Evolutionary conservation across 441 rosid genomes (phyloP), one percentile per base, ranked within the genome.

Genomic region (Corymbia calophylla): DNA sequence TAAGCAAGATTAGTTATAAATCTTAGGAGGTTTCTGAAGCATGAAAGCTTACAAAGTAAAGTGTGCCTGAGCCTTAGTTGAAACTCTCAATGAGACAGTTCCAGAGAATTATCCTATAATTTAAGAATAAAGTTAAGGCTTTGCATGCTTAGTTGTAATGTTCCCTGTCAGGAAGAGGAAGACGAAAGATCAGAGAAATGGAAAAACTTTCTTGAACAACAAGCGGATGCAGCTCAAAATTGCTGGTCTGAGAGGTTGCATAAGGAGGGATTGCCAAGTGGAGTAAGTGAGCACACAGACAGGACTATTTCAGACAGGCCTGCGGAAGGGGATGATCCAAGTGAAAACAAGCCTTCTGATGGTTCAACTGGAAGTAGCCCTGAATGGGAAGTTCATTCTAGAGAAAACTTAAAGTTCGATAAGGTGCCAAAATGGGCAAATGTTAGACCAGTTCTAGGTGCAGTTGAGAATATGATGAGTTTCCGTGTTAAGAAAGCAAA

Each of bases 381-480:
- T 48, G 89, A 60, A 53, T 87, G 87, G 87, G 87, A 87, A 90
- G 80, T 49, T 90, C 91, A 86, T 53, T 91, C 86, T 86, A 64
- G 93, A 90, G 92, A 93, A 92, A 93, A 92, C 86, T 87, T 92
- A 27, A 95, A 93, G 93, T 82, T 88, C 13, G 64, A 60, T 84
- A 88, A 89, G 73, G 91, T 94, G 39, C 92, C 92, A 89, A 89
- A 89, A 51, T 94, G 98, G 98, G 93, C 91, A 91, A 88, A 93
- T 60, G 91, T 93, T 81, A 93, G 95, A 92, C 95, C 94, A 62
- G 91, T 94, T 87, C 93, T 95, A 87, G 87, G 87, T 58, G 90
- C 93, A 29, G 92, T 95, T 92, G 96, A 96, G 88, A 87, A 88
- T 89, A 91, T 93, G 95, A 94, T 96, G 98, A 92, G 94, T 91